Evolutionary conservation across 352 stramenopile genomes (phyloP).

Genomic region (Pythium brachiatum): DNA sequence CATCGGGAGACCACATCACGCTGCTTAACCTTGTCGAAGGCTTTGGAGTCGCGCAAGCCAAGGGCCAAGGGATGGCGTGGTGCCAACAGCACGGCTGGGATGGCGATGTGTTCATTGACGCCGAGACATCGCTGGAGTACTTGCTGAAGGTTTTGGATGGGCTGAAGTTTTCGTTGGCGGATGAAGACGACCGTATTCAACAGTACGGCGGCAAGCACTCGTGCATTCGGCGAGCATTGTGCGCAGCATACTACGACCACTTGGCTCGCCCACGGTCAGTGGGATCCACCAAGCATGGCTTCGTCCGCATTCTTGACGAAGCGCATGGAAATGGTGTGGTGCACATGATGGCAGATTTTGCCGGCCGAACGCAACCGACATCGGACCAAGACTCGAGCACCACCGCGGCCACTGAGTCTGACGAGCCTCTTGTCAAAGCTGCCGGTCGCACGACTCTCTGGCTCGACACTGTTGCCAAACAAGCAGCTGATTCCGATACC

Average conservation of each 20-base stretch:
- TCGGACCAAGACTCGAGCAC: no score
- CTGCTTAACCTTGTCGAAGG: conserved; percentile 25
- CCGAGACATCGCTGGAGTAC: conserved; percentile 15
- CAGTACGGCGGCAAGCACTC: not conserved
- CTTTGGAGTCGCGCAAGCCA: conserved; percentile 11
- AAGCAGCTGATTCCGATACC: not conserved
- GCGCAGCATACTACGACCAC: conserved; percentile 25
- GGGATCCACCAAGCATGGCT: conserved; percentile 6
- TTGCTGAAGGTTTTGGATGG: conserved; percentile 24
- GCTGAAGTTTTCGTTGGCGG: conserved; percentile 15
- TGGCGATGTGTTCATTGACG: conserved; percentile 19
- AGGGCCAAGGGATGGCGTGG: conserved; percentile 14
- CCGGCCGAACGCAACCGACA: conserved; percentile 3
- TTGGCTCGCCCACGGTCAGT: conserved; percentile 10
- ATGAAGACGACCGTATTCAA: conserved; percentile 11
- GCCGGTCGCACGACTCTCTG: no score
- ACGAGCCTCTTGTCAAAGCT: no score
- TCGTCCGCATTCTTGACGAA: conserved; percentile 18
- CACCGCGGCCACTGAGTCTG: no score
- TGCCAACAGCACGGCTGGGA: conserved; percentile 18
- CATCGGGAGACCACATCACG: conserved; percentile 26
- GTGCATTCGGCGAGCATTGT: conserved; percentile 17
- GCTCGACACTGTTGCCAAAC: no score
- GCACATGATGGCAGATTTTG: conserved; percentile 4
- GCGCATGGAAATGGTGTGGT: not conserved